Percentiles rank a stretch among this genome's conserved stretches.
Evolutionary conservation across 768 basidiomycete species (phyloP).

Genomic region (Brasilioporus rufonigricans): DNA sequence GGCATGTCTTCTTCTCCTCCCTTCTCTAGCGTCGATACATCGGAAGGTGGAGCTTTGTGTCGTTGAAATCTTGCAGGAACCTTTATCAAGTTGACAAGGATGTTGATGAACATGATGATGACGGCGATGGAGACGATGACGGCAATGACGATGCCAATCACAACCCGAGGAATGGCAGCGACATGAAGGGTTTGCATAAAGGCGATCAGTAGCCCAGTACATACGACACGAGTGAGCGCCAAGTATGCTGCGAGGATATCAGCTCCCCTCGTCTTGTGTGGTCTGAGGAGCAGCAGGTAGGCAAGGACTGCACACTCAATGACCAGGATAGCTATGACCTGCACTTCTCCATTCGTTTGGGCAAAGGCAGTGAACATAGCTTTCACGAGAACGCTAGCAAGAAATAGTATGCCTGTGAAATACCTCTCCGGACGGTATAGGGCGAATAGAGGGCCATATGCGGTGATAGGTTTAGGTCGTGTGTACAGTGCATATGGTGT

Average conservation of each 20-base stretch:
- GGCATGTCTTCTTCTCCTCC: constrained; percentile 20
- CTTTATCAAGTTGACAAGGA: constrained; percentile 47
- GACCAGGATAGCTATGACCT: constrained; percentile 64
- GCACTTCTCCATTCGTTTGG: constrained; percentile 58
- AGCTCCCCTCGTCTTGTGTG: constrained; percentile 64
- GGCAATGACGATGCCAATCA: constrained; percentile 72
- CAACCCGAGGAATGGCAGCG: constrained; percentile 74
- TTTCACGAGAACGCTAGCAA: constrained; percentile 60
- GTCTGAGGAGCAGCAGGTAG: constrained; percentile 52
- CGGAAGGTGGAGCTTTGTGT: constrained; percentile 6
- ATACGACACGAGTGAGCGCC: constrained; percentile 63
- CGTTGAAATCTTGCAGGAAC: constrained; percentile 19
- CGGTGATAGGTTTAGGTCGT: constrained; percentile 35
- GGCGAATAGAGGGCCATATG: constrained; percentile 60
- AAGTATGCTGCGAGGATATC: constrained; percentile 70
- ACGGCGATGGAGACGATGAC: constrained; percentile 71
- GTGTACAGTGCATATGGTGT: constrained; percentile 40
- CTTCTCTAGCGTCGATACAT: constrained; percentile 30
- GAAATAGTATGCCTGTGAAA: constrained; percentile 60
- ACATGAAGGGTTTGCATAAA: constrained; percentile 68
- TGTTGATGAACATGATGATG: constrained; percentile 66
- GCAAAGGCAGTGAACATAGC: constrained; percentile 72
- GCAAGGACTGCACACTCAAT: constrained; percentile 63
- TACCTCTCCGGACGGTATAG: constrained; percentile 66
- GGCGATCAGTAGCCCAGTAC: constrained; percentile 69